Evolutionary conservation across 2,329 filamentous ascomycete genomes (phyloP).

Genomic region (Monosporascus sp.): DNA sequence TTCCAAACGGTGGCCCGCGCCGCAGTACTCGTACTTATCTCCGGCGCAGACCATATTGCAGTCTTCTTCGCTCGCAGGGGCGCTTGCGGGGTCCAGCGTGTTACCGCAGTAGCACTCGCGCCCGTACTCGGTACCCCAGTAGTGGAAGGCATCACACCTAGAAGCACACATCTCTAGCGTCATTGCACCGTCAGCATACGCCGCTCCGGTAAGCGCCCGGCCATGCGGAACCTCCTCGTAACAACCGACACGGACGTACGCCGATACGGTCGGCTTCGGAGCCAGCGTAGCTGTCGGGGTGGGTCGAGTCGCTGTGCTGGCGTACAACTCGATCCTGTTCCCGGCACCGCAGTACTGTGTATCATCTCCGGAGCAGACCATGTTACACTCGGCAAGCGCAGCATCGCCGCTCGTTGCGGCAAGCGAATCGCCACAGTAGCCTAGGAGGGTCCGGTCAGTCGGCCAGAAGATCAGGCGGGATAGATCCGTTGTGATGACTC

Average conservation of each 20-base stretch:
- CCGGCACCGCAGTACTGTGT: slow-evolving; percentile 39
- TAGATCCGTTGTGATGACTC: too few relatives aligned
- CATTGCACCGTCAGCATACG: slow-evolving; percentile 29
- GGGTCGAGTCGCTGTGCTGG: slow-evolving; percentile 32
- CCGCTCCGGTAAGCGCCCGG: slow-evolving; percentile 31
- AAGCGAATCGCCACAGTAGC: slow-evolving; percentile 44
- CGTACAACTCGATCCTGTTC: slow-evolving; percentile 39
- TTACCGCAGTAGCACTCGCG: slow-evolving; percentile 38
- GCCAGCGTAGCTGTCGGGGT: slow-evolving; percentile 29
- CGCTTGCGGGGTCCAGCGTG: slow-evolving; percentile 26
- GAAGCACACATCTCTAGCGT: slow-evolving; percentile 33
- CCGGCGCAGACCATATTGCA: slow-evolving; percentile 35
- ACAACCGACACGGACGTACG: slow-evolving; percentile 34
- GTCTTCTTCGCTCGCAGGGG: slow-evolving; percentile 24
- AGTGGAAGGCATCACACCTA: slow-evolving; percentile 30
- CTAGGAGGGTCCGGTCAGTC: slow-evolving; percentile 17
- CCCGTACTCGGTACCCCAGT: slow-evolving; percentile 34
- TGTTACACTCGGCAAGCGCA: slow-evolving; percentile 31
- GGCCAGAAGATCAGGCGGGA: not conserved
- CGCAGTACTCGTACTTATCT: slow-evolving; percentile 31
- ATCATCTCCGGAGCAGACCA: slow-evolving; percentile 36
- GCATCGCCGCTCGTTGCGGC: slow-evolving; percentile 25
- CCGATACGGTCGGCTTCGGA: slow-evolving; percentile 29
- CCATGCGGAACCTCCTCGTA: slow-evolving; percentile 31
- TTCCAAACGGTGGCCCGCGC: slow-evolving; percentile 18